Percentiles rank a stretch among this genome's conserved stretches.
These are phyloP conservation scores for Parietaria judaica DNA, from an alignment of 306 rosid species.

Conservation along the genomic window DNA sequence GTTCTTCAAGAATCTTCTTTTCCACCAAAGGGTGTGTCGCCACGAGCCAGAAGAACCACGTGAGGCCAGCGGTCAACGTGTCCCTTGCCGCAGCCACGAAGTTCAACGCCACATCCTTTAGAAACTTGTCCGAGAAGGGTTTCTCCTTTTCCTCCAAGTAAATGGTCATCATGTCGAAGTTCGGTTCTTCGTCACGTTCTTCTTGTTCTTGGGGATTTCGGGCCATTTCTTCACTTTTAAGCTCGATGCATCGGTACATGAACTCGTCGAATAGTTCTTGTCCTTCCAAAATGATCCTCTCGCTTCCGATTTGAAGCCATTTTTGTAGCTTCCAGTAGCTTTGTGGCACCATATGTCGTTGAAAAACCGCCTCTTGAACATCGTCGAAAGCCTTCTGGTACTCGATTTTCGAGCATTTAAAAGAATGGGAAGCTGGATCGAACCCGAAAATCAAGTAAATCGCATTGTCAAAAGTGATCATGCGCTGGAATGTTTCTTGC, in stretches of 20 bases:
- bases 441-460: slow-evolving; percentile 22
- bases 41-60: slow-evolving; percentile 26
- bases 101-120: slow-evolving; percentile 13
- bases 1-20: slow-evolving; percentile 22
- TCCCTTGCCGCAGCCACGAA: slow-evolving; percentile 20
- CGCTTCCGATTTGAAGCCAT: slow-evolving; percentile 36
- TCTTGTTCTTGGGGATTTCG: background rate
- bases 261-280: slow-evolving; percentile 27
- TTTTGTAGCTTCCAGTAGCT: slow-evolving; percentile 31
- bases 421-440: slow-evolving; percentile 27
- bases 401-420: slow-evolving; percentile 4
- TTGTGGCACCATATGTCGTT: slow-evolving; percentile 17
- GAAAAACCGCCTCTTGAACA: slow-evolving; percentile 9
- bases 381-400: slow-evolving; percentile 19
- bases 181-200: background rate
- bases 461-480: slow-evolving; percentile 22
- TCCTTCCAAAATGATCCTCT: slow-evolving; percentile 24
- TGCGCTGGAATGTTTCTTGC: slow-evolving; percentile 23
- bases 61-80: slow-evolving; percentile 10
- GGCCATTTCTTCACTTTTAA: background rate
- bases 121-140: slow-evolving; percentile 12
- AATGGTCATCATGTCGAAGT: slow-evolving; percentile 17
- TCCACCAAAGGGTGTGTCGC: slow-evolving; percentile 14
- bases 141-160: slow-evolving; percentile 8
- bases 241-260: slow-evolving; percentile 18